Percentiles rank a stretch among this genome's conserved stretches.
phyloP scores from a whole-genome alignment of 257 asterid genomes.

The Nicotiana otophora region DNA sequence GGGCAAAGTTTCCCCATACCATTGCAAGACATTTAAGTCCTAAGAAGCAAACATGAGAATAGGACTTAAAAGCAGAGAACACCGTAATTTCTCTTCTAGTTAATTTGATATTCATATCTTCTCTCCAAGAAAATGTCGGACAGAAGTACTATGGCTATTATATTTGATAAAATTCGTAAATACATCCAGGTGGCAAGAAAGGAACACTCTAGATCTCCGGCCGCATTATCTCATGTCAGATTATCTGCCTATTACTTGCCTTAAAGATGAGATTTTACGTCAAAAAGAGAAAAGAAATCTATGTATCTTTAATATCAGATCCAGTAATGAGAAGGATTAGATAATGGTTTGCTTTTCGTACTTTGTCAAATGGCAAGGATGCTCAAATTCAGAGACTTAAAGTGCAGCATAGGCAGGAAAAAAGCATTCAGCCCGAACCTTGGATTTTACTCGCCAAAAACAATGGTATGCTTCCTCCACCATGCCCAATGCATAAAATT shows the following conservation, averaged over 20 bases:
- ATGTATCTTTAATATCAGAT: neutral
- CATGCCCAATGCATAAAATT: constrained; percentile 84
- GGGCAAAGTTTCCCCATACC: neutral
- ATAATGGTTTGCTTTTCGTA: neutral
- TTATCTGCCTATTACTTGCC: neutral
- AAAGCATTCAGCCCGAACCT: constrained; percentile 32
- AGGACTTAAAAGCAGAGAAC: neutral
- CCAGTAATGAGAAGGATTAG: neutral
- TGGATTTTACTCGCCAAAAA: constrained; percentile 63
- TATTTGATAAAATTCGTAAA: neutral
- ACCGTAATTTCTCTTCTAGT: neutral
- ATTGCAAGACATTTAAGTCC: neutral
- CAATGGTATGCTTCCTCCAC: constrained; percentile 93
- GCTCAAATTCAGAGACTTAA: neutral
- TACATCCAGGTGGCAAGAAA: neutral
- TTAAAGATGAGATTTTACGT: neutral
- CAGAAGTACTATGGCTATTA: neutral
- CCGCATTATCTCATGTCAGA: neutral
- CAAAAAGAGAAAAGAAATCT: neutral
- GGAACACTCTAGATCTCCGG: neutral
- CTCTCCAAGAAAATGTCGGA: neutral
- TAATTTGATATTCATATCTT: neutral
- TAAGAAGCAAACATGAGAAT: neutral
- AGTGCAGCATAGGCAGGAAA: neutral
- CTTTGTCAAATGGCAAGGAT: neutral